Evolutionary conservation across 2,329 filamentous ascomycete genomes (phyloP).

Genomic region (Remersonia thermophila): DNA sequence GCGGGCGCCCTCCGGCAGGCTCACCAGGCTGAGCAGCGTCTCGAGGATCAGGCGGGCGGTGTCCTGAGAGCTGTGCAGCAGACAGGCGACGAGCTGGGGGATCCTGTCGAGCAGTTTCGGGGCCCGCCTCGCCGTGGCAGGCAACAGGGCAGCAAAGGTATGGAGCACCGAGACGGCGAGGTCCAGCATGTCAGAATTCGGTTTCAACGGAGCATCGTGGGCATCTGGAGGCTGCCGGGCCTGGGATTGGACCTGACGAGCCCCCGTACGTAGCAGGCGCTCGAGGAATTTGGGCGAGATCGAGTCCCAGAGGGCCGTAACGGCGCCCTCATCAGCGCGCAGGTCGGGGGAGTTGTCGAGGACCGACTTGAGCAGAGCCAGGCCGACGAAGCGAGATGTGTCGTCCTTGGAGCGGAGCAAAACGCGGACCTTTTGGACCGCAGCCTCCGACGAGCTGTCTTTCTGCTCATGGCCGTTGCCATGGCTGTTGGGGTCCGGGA

Average conservation of each 20-base stretch:
- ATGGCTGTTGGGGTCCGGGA: too few species aligned
- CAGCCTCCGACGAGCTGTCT: constrained; percentile 6
- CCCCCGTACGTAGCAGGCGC: constrained; percentile 45
- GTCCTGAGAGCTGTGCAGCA: constrained; percentile 39
- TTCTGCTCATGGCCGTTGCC: neutral
- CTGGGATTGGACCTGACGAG: constrained; percentile 13
- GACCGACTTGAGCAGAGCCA: constrained; percentile 53
- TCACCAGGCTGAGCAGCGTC: constrained; percentile 44
- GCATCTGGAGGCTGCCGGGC: constrained; percentile 19
- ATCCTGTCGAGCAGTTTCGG: constrained; percentile 40
- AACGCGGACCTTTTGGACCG: constrained; percentile 37
- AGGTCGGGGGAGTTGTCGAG: constrained; percentile 48
- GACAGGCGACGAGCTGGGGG: constrained; percentile 38
- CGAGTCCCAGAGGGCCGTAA: constrained; percentile 44
- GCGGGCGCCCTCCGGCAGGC: constrained; percentile 36
- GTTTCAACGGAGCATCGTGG: constrained; percentile 16
- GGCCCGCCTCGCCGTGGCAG: constrained; percentile 32
- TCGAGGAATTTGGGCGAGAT: constrained; percentile 53
- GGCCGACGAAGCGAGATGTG: constrained; percentile 55
- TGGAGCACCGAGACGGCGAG: constrained; percentile 51
- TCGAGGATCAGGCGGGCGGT: constrained; percentile 43
- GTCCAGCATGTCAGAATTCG: constrained; percentile 49
- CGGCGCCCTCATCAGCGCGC: constrained; percentile 31
- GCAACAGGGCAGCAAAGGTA: constrained; percentile 46
- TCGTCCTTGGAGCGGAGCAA: constrained; percentile 50